phyloP scores from a whole-genome alignment of 2,329 filamentous ascomycete genomes.

The Tolypocladium guangdongense region DNA sequence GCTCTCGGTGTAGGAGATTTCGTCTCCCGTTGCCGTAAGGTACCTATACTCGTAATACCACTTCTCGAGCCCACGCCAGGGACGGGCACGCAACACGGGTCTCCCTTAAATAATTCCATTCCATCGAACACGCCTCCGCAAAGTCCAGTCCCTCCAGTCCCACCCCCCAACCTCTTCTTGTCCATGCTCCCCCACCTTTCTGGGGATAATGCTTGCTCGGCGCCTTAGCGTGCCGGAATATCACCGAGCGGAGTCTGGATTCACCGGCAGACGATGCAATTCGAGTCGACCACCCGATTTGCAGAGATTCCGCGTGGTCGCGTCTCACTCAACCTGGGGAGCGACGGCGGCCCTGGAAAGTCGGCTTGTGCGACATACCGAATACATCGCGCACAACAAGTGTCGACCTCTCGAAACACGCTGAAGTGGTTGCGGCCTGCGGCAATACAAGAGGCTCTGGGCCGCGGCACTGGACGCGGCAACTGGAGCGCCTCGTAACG shows the following conservation, averaged over 20 bases:
- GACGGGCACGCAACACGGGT: neutral
- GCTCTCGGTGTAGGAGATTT: neutral
- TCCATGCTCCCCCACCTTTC: neutral
- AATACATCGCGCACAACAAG: too few species aligned
- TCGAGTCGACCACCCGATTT: neutral
- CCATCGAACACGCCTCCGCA: neutral
- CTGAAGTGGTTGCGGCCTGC: neutral
- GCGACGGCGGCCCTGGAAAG: neutral
- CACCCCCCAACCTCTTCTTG: neutral
- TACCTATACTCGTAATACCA: too few species aligned
- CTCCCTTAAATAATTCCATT: neutral
- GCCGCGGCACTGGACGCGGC: neutral
- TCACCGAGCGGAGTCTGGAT: neutral
- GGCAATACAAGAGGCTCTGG: neutral
- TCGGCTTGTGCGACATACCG: too few species aligned
- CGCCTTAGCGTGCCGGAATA: neutral
- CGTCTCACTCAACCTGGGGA: too few species aligned
- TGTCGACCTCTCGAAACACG: neutral
- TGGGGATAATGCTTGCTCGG: neutral
- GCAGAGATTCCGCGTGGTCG: neutral
- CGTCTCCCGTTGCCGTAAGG: neutral
- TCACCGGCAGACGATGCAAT: neutral
- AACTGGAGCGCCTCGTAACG: neutral
- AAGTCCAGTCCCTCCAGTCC: neutral
- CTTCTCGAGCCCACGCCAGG: neutral